Evolutionary conservation across 2,329 filamentous ascomycete genomes (phyloP), one percentile per base, ranked within the genome.

Genomic region (Stemphylium vesicarium): DNA sequence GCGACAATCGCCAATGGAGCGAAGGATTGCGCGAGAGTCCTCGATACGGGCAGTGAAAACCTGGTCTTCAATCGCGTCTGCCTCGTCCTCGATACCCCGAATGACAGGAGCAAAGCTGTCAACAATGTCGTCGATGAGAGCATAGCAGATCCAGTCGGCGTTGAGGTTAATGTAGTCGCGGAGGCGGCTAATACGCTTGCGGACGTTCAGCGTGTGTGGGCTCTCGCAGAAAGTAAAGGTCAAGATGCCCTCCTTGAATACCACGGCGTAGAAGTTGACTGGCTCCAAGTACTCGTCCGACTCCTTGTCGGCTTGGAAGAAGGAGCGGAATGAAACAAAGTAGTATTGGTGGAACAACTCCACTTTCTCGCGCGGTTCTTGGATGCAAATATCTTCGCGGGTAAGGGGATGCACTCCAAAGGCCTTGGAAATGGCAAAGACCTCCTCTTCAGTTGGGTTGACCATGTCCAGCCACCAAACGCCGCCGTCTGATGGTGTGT

Each of bases 391-490:
- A 80, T 99, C 95, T 77, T 99, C 95, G 35, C 94, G 91, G 0
- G 95, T 99, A 75, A 99, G 81, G 31, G 94, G 94, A 77, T 99
- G 95, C 50, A 99, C 90, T 12, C 92, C 92, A 76, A 99, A 99
- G 4, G 95, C 93, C 70, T 93, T 92, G 80, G 92, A 96, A 59
- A 99, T 88, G 26, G 88, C 88, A 38, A 88, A 87, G 16, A 96
- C 87, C 74, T 98, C 95, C 55, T 94, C 92, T 70, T 93, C 90
- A 1, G 89, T 93, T 1, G 94, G 92, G 64, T 91, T 92, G 73
- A 94, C 89, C 73, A 97, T 89, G 69, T 99, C 96, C 45, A 99
- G 83, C 95, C 95, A 99, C 93, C 94, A 99, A n/a, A 96, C 93
- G 68, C 94, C 94, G 65, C 92, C 83, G 31, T 86, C 83, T 2